Conservation (phyloP, 257 asterid genomes). For the Forsythia viridissima region DNA sequence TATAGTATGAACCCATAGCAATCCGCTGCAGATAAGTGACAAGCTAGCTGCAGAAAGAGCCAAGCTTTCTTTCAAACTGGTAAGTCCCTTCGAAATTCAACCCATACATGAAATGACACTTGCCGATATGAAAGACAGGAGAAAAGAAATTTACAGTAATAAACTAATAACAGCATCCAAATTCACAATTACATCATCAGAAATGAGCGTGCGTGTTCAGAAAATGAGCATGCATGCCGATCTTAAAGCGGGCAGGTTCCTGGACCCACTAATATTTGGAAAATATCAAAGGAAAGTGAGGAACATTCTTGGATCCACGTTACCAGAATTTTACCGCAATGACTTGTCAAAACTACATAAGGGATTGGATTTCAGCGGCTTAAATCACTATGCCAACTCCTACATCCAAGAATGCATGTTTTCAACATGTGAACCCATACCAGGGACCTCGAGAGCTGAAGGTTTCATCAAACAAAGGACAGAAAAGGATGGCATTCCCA, state of each 20-base stretch:
- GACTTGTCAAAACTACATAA: constrained; percentile 27
- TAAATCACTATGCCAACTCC: constrained; percentile 53
- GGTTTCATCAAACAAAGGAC: constrained; percentile 41
- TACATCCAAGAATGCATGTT: constrained; percentile 55
- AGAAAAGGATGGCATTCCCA: constrained; percentile 39
- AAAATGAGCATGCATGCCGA: neutral
- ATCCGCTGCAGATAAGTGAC: constrained; percentile 55
- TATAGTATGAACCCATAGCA: constrained; percentile 59
- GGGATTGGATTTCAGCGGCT: constrained; percentile 54
- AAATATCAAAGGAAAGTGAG: constrained; percentile 57
- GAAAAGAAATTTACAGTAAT: neutral
- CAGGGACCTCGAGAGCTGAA: constrained; percentile 43
- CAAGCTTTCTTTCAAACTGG: constrained; percentile 57
- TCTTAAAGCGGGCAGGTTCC: constrained; percentile 37
- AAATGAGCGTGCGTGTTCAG: neutral
- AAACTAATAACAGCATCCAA: neutral
- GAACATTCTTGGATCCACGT: constrained; percentile 33
- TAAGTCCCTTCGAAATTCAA: constrained; percentile 12
- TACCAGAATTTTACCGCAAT: constrained; percentile 39
- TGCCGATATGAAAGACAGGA: neutral
- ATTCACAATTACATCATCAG: neutral
- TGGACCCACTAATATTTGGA: constrained; percentile 57
- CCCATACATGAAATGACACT: neutral
- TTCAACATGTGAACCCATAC: constrained; percentile 45
- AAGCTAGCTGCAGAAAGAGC: constrained; percentile 58